phyloP scores from a whole-genome alignment of 768 basidiomycete species.

The Russula vinacea region DNA sequence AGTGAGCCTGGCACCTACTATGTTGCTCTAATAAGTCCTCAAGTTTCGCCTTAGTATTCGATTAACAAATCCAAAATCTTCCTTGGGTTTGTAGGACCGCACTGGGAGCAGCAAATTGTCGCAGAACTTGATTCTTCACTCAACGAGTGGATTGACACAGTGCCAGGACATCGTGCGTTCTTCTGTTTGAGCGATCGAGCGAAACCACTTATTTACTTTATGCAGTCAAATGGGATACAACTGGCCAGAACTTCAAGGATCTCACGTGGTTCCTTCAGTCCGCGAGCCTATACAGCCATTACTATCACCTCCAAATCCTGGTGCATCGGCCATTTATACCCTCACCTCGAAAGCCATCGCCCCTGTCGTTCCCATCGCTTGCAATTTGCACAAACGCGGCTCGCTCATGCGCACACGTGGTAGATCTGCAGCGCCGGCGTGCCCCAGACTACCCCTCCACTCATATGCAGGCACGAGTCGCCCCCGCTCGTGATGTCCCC shows the following conservation, averaged over 20 bases:
- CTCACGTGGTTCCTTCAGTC: slow-evolving; percentile 37
- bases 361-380: slow-evolving; percentile 44
- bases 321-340: slow-evolving; percentile 51
- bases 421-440: slow-evolving; percentile 39
- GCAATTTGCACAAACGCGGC: slow-evolving; percentile 53
- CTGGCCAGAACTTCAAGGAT: slow-evolving; percentile 26
- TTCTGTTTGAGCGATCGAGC: background rate
- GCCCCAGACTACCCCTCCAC: slow-evolving; percentile 28
- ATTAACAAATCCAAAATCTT: slow-evolving; percentile 63
- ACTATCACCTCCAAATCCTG: slow-evolving; percentile 46
- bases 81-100: slow-evolving; percentile 48
- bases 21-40: background rate
- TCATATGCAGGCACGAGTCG: slow-evolving; percentile 22
- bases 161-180: slow-evolving; percentile 40
- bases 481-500: background rate
- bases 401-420: slow-evolving; percentile 44
- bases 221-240: slow-evolving; percentile 31
- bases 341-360: slow-evolving; percentile 36
- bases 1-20: slow-evolving; percentile 35
- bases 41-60: slow-evolving; percentile 51
- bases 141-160: slow-evolving; percentile 46
- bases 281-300: slow-evolving; percentile 41
- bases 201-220: background rate
- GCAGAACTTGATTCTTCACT: slow-evolving; percentile 48
- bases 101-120: slow-evolving; percentile 49